A percentile compares a stretch with the other conserved stretches of the same genome.
These are phyloP conservation scores for Benincasa hispida DNA, from an alignment of 306 rosid species.

Conservation along the genomic window DNA sequence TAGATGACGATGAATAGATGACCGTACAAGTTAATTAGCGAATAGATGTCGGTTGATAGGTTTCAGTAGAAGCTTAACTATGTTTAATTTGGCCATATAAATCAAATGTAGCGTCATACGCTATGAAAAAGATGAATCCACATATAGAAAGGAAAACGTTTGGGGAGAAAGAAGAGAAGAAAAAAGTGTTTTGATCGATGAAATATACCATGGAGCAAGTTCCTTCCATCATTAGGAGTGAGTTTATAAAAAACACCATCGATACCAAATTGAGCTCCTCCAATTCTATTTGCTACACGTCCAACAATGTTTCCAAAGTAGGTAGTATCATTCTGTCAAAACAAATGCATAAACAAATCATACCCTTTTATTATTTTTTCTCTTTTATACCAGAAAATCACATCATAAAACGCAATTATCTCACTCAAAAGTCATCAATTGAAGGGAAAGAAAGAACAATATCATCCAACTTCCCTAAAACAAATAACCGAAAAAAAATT, in stretches of 20 bases:
- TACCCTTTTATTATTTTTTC: not conserved
- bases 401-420: not conserved
- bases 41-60: too few relatives aligned
- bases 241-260: conserved; percentile 17
- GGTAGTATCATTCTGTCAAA: conserved; percentile 13
- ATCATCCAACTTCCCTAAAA: conserved; percentile 25
- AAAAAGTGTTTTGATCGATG: too few relatives aligned
- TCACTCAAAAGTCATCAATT: conserved; percentile 11
- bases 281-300: conserved; percentile 32
- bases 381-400: not conserved
- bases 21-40: too few relatives aligned
- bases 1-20: too few relatives aligned
- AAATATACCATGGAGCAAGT: conserved; percentile 23
- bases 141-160: too few relatives aligned
- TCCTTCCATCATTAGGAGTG: conserved; percentile 22
- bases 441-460: conserved; percentile 24
- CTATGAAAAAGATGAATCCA: too few relatives aligned
- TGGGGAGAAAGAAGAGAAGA: too few relatives aligned
- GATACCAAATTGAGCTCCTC: conserved; percentile 22
- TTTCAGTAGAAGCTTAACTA: too few relatives aligned
- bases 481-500: not conserved
- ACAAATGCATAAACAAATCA: not conserved
- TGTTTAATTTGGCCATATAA: too few relatives aligned
- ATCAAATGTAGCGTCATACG: too few relatives aligned
- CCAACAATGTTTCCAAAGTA: conserved; percentile 34